These are phyloP conservation scores for Amylostereum areolatum DNA, from an alignment of 1,284 basidiomycete genomes.

Conservation along the genomic window DNA sequence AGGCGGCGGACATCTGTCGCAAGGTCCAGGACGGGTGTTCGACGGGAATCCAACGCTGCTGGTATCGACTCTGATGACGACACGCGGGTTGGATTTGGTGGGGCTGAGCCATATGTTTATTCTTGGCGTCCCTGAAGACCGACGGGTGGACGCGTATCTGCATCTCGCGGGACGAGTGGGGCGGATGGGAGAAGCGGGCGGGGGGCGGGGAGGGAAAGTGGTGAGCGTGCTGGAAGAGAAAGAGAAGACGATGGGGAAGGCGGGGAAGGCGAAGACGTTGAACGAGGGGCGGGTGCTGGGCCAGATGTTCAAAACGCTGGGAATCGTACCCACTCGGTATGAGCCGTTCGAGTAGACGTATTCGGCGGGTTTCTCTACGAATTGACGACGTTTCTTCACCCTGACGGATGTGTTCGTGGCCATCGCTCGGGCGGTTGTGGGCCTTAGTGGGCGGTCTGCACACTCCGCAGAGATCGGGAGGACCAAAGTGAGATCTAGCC, in stretches of 20 bases:
- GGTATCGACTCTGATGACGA: constrained; percentile 60
- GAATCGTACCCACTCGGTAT: constrained; percentile 26
- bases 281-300: constrained; percentile 39
- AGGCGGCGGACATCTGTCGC: constrained; percentile 37
- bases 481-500: too few species aligned
- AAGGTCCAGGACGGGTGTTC: constrained; percentile 22
- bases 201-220: constrained; percentile 50
- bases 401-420: too few species aligned
- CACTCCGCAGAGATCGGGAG: too few species aligned
- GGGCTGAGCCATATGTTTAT: constrained; percentile 70
- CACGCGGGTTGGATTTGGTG: constrained; percentile 67
- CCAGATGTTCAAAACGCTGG: constrained; percentile 41
- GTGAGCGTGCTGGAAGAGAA: constrained; percentile 47
- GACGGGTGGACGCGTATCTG: constrained; percentile 52
- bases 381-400: too few species aligned
- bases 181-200: constrained; percentile 38
- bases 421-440: too few species aligned
- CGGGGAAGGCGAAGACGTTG: constrained; percentile 20
- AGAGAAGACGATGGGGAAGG: constrained; percentile 20
- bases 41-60: constrained; percentile 55
- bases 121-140: constrained; percentile 49
- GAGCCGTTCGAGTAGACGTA: constrained; percentile 39
- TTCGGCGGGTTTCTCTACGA: background rate
- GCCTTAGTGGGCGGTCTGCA: too few species aligned
- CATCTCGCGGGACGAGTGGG: constrained; percentile 75